Base-by-base conservation (phyloP, 441 rosid genomes). In the Arabidopsis lyrata region DNA sequence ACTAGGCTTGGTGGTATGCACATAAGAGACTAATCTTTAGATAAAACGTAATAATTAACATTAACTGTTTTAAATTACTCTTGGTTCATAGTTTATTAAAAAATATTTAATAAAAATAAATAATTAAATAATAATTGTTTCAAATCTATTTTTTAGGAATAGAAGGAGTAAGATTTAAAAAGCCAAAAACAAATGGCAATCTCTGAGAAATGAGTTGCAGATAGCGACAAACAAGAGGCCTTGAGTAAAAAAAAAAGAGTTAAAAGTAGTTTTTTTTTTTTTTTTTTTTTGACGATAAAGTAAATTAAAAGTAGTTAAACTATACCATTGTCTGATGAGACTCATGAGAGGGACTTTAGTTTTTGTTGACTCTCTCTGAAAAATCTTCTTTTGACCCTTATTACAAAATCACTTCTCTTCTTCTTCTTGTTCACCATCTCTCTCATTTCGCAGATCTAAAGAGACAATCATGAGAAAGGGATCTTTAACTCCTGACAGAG, bases 301-400 rank as follows among this genome's bases (percentile, higher is more conserved):
- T n/a, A n/a, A n/a, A 29, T 36, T 15, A 59, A 61, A 14, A 66
- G 74, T 75, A 52, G 78, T 68, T 75, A 60, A 75, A 75, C 73
- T 67, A 58, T 63, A 15, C 11, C 32, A 70, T 49, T 70, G 35
- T 34, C 70, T 65, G 39, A 63, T 45, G 35, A 57, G 67, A 66
- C 70, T 65, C 31, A 63, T 45, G 35, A 57, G 67, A 66, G 41
- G 57, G 60, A 57, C 61, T 44, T 20, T 2, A 58, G 32, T 66
- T 65, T 66, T 61, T 34, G 75, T 76, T 76, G 80, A 76, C 80
- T 76, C 63, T 15, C 22, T 59, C 65, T 63, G 66, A 70, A 76
- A 70, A 70, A 56, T 70, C 75, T 63, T 29, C 62, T 20, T 48
- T 29, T 63, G 65, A 38, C 65, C 36, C 31, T 63, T 55, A 63